Evolutionary conservation across 1,284 basidiomycete genomes (phyloP).

Genomic region (Abortiporus biennis): DNA sequence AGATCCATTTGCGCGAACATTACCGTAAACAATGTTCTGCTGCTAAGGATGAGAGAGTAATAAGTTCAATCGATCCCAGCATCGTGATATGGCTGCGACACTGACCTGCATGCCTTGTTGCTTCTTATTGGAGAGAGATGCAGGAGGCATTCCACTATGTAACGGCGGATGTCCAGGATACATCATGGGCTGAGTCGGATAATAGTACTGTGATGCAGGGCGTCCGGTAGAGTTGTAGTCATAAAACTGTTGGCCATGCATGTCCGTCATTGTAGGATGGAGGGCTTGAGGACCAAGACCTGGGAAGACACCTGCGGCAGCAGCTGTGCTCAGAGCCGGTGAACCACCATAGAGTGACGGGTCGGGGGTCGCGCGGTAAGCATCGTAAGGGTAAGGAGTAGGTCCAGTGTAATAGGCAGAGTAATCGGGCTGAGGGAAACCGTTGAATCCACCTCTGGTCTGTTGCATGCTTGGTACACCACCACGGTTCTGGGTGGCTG

Average conservation of each 20-base stretch:
- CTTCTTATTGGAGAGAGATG: no score
- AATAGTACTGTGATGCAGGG: conserved; percentile 55
- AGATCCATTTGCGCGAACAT: conserved; percentile 35
- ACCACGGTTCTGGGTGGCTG: conserved; percentile 10
- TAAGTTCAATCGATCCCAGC: no score
- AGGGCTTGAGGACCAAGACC: conserved; percentile 34
- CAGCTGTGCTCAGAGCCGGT: conserved; percentile 32
- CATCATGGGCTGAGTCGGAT: conserved; percentile 52
- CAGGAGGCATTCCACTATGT: no score
- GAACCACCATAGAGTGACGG: conserved; percentile 45
- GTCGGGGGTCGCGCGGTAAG: conserved; percentile 44
- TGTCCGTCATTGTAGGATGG: conserved; percentile 36
- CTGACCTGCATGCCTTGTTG: no score
- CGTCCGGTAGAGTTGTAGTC: conserved; percentile 47
- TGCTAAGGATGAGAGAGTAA: no score
- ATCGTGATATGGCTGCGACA: no score
- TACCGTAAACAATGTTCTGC: conserved; percentile 35
- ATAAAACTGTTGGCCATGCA: conserved; percentile 52
- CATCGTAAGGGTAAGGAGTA: conserved; percentile 47
- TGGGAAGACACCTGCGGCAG: conserved; percentile 40
- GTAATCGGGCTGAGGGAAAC: conserved; percentile 52
- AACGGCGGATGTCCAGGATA: conserved; percentile 44
- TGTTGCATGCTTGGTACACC: conserved; percentile 36
- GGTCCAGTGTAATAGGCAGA: conserved; percentile 47
- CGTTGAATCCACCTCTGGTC: conserved; percentile 40